phyloP scores from a whole-genome alignment of 2,329 filamentous ascomycete species.

The Colletotrichum musae region DNA sequence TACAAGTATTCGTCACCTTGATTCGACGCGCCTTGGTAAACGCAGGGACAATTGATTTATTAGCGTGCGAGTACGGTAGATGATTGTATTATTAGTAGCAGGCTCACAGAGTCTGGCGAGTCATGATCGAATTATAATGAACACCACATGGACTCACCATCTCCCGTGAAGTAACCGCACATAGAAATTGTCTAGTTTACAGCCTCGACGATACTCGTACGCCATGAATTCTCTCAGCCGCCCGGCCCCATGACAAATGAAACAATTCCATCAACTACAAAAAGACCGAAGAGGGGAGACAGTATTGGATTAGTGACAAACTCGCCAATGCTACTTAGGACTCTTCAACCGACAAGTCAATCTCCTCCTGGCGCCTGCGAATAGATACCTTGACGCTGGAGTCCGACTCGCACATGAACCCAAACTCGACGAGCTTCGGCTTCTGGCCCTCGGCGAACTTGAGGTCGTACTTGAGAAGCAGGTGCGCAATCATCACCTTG shows the following conservation, averaged over 20 bases:
- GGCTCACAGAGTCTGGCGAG: too few relatives aligned
- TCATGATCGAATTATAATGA: too few relatives aligned
- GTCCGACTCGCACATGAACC: conserved; percentile 14
- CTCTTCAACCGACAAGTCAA: conserved; percentile 4
- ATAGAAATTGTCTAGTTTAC: too few relatives aligned
- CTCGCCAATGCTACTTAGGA: not conserved
- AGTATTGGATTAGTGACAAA: too few relatives aligned
- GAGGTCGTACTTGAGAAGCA: conserved; percentile 17
- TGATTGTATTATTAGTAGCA: too few relatives aligned
- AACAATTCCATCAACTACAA: too few relatives aligned
- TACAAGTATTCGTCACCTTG: conserved; percentile 52
- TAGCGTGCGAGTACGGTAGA: not conserved
- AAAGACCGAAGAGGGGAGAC: too few relatives aligned
- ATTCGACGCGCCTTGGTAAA: not conserved
- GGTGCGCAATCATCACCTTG: conserved; percentile 9
- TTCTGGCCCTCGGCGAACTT: conserved; percentile 2
- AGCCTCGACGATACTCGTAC: too few relatives aligned
- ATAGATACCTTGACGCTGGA: not conserved
- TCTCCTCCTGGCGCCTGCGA: conserved; percentile 12
- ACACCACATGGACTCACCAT: too few relatives aligned
- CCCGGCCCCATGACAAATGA: too few relatives aligned
- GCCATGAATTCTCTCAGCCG: too few relatives aligned
- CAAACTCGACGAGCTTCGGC: conserved; percentile 14
- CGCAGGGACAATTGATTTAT: not conserved
- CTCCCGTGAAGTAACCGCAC: too few relatives aligned